Conservation (phyloP, 1,139 yeast species). For the Hyphopichia burtonii region DNA sequence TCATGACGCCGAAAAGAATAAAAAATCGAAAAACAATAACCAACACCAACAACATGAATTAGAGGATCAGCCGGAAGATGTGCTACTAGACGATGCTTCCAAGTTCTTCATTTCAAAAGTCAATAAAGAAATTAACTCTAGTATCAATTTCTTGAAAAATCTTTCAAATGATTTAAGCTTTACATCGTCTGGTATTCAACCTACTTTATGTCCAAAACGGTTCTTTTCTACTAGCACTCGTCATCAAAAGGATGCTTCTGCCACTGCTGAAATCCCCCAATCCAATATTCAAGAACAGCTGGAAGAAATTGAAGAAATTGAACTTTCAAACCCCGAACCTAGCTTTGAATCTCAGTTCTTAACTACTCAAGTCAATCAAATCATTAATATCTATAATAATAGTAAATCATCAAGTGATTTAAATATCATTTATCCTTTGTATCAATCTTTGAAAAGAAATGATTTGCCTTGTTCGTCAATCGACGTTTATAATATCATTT, state of each 20-base stretch:
- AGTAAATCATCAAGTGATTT: conserved; percentile 20
- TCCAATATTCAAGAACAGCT: neutral
- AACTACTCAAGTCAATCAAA: conserved; percentile 19
- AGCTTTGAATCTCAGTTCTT: conserved; percentile 24
- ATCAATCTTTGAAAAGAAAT: conserved; percentile 43
- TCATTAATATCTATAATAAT: conserved; percentile 15
- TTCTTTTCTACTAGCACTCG: conserved; percentile 2
- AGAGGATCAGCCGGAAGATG: neutral
- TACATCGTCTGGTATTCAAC: conserved; percentile 11
- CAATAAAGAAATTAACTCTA: conserved; percentile 27
- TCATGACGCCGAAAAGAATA: conserved; percentile 32
- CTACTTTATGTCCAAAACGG: conserved; percentile 5
- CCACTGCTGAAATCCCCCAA: too few relatives aligned
- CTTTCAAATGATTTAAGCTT: conserved; percentile 20
- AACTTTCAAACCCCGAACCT: conserved; percentile 4
- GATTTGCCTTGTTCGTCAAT: conserved; percentile 30
- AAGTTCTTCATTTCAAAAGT: conserved; percentile 30
- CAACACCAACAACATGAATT: conserved; percentile 2
- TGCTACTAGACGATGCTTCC: conserved; percentile 8
- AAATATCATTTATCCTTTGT: conserved; percentile 40
- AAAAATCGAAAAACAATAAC: conserved; percentile 7
- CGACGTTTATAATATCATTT: conserved; percentile 36
- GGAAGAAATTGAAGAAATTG: conserved; percentile 2
- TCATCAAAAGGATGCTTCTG: neutral
- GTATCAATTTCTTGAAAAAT: conserved; percentile 20